Evolutionary conservation across 2,329 filamentous ascomycete species (phyloP).

Genomic region (Ophiosphaerella herpotricha): DNA sequence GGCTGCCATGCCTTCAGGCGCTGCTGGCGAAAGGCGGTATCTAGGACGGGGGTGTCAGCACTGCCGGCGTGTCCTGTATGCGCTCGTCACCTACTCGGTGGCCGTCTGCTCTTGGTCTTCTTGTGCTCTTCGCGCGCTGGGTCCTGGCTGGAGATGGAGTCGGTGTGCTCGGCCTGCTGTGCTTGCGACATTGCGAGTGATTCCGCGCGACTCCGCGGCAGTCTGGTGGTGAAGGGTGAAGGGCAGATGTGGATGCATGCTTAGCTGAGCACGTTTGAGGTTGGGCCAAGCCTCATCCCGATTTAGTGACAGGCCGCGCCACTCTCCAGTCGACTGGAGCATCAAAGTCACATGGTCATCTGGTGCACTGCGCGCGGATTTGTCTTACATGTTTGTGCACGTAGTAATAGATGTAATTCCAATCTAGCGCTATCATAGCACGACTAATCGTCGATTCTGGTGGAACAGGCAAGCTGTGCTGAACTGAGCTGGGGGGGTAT

Average conservation of each 20-base stretch:
- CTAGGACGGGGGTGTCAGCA: constrained; percentile 53
- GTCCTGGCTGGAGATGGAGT: constrained; percentile 51
- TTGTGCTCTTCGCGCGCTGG: constrained; percentile 48
- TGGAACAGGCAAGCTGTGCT: constrained; percentile 5
- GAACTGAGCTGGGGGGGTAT: constrained; percentile 26
- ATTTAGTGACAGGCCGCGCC: constrained; percentile 33
- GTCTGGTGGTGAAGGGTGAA: constrained; percentile 16
- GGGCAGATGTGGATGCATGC: constrained; percentile 11
- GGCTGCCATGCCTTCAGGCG: constrained; percentile 99
- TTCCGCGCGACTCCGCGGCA: constrained; percentile 38
- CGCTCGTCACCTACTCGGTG: constrained; percentile 69
- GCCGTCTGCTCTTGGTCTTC: constrained; percentile 87
- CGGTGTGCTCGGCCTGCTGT: constrained; percentile 48
- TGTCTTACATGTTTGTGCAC: no score
- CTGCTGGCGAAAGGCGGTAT: constrained; percentile 96
- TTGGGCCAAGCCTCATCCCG: constrained; percentile 24
- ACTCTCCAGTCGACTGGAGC: constrained; percentile 8
- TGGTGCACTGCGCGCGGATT: no score
- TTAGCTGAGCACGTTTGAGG: constrained; percentile 17
- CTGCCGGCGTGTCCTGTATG: constrained; percentile 1
- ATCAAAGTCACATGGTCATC: no score
- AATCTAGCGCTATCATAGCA: background rate
- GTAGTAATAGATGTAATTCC: constrained; percentile 1
- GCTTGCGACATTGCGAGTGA: constrained; percentile 51
- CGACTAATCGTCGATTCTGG: constrained; percentile 3